phyloP scores from a whole-genome alignment of 2,329 filamentous ascomycete species.

The Microsporum ferrugineum region DNA sequence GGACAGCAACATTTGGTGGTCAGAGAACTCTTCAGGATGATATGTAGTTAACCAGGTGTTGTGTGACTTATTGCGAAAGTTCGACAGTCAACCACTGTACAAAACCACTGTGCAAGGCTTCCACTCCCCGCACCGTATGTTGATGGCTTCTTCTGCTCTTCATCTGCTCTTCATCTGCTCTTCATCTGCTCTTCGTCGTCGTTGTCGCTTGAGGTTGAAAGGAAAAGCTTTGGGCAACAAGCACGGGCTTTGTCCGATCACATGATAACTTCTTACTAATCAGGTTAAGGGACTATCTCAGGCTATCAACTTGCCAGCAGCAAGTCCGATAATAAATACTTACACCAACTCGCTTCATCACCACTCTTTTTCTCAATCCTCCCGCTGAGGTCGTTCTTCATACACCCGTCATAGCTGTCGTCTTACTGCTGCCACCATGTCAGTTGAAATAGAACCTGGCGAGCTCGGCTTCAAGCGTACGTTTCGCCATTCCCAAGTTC shows the following conservation, averaged over 20 bases:
- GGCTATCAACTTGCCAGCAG: not conserved
- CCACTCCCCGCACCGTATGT: too few relatives aligned
- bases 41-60: not conserved
- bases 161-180: too few relatives aligned
- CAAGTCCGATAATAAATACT: not conserved
- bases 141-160: too few relatives aligned
- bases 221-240: too few relatives aligned
- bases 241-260: not conserved
- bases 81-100: too few relatives aligned
- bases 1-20: not conserved
- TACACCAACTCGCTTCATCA: not conserved
- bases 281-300: not conserved
- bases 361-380: not conserved
- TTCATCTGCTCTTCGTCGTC: too few relatives aligned
- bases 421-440: slow-evolving; percentile 51
- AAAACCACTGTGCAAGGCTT: too few relatives aligned
- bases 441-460: slow-evolving; percentile 79
- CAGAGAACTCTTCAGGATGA: too few relatives aligned
- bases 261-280: not conserved
- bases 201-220: too few relatives aligned
- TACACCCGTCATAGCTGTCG: not conserved
- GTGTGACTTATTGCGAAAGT: not conserved
- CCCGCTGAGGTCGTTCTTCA: not conserved
- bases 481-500: slow-evolving; percentile 14
- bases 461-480: slow-evolving; percentile 89